These are phyloP conservation scores for Lepidopterella palustris DNA, from an alignment of 495 filamentous ascomycete genomes.

Conservation along the genomic window DNA sequence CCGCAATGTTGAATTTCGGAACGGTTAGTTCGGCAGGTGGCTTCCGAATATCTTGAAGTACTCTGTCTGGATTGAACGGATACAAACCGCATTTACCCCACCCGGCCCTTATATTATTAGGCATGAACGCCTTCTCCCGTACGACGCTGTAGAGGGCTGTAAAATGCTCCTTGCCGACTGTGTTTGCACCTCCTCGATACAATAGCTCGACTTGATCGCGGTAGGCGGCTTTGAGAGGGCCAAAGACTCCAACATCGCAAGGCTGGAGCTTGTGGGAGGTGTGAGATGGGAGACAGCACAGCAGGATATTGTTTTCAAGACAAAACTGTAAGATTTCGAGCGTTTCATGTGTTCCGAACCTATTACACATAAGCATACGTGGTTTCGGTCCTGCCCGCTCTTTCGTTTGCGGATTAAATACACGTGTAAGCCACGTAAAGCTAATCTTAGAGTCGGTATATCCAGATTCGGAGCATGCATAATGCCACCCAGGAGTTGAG, in stretches of 20 bases:
- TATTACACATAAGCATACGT: conserved; percentile 2
- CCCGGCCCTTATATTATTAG: not conserved
- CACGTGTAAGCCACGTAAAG: conserved; percentile 34
- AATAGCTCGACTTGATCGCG: not conserved
- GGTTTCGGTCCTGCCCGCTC: conserved; percentile 1
- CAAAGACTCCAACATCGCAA: not conserved
- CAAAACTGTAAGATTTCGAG: not conserved
- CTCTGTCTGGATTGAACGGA: not conserved
- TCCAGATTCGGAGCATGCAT: conserved; percentile 6
- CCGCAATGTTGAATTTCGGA: not conserved
- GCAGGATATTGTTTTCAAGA: not conserved
- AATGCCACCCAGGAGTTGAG: conserved; percentile 33
- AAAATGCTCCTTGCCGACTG: not conserved
- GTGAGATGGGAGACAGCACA: not conserved
- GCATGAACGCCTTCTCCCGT: not conserved
- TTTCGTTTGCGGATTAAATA: conserved; percentile 30
- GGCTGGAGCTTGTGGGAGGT: too few relatives aligned
- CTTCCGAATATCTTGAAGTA: not conserved
- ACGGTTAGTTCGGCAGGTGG: not conserved
- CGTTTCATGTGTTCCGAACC: not conserved
- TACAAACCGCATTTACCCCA: not conserved
- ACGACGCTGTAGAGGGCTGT: not conserved
- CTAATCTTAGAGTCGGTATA: conserved; percentile 22
- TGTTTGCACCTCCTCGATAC: not conserved
- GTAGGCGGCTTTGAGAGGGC: not conserved